Percentiles rank a stretch among this genome's conserved stretches.
phyloP scores from a whole-genome alignment of 805 yeast species.

The Yarrowia divulgata region DNA sequence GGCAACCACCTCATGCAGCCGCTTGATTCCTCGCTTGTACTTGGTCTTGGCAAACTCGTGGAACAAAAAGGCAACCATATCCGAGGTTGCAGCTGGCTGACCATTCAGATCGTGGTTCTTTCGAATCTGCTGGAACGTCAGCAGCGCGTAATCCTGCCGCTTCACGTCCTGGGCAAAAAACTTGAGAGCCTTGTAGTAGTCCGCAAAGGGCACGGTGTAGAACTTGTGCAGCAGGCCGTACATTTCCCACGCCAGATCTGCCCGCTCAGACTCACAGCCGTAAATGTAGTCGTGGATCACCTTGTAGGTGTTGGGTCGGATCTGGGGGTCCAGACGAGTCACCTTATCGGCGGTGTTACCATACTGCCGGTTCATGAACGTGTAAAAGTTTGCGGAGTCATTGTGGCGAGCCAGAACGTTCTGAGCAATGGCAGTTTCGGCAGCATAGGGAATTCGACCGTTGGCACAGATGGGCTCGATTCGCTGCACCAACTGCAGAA shows the following conservation, averaged over 20 bases:
- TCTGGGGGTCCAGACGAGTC: constrained; percentile 12
- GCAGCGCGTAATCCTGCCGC: constrained; percentile 67
- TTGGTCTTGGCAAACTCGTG: constrained; percentile 64
- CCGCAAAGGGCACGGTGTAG: constrained; percentile 64
- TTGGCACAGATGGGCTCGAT: constrained; percentile 46
- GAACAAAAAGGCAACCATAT: constrained; percentile 67
- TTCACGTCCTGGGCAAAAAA: constrained; percentile 58
- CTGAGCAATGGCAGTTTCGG: constrained; percentile 50
- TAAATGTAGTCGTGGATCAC: constrained; percentile 58
- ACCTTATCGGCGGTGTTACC: constrained; percentile 45
- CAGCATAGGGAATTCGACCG: constrained; percentile 50
- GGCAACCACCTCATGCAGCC: constrained; percentile 67
- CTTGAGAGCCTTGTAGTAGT: constrained; percentile 64
- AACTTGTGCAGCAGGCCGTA: constrained; percentile 64
- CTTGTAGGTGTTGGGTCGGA: constrained; percentile 45
- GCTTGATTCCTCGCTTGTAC: constrained; percentile 70
- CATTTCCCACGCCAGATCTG: constrained; percentile 61
- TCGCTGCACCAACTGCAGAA: constrained; percentile 46
- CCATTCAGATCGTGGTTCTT: constrained; percentile 62
- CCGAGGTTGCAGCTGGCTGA: constrained; percentile 59
- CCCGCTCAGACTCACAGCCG: constrained; percentile 49
- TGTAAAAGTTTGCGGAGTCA: constrained; percentile 54
- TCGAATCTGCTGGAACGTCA: constrained; percentile 67
- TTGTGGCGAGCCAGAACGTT: constrained; percentile 48
- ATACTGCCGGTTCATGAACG: constrained; percentile 53